A percentile compares a stretch with the other conserved stretches of the same genome.
Evolutionary conservation across 768 basidiomycete species (phyloP).

Genomic region (Boletus rubroflammeus): DNA sequence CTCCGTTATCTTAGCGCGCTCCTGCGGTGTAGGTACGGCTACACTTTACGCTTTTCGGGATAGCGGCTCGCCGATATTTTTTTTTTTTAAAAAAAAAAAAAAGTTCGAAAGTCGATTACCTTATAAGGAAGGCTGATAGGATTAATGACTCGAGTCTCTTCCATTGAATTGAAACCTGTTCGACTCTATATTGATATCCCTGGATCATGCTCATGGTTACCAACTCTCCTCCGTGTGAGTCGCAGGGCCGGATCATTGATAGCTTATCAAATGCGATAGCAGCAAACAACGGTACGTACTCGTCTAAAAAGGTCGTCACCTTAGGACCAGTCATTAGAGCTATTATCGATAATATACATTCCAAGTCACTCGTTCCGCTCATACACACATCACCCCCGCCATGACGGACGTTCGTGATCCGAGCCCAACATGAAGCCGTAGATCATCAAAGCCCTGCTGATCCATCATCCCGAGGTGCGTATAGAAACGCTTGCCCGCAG

Average conservation of each 20-base stretch:
- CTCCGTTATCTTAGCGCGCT: too few species aligned
- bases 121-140: too few species aligned
- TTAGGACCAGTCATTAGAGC: neutral
- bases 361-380: neutral
- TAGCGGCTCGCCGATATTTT: too few species aligned
- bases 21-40: too few species aligned
- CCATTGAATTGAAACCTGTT: too few species aligned
- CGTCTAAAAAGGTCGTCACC: neutral
- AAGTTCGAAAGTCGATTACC: too few species aligned
- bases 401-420: conserved; percentile 22
- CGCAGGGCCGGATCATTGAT: neutral
- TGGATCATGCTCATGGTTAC: neutral
- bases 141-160: neutral
- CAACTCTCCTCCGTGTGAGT: neutral
- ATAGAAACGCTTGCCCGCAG: conserved; percentile 27
- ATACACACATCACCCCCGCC: conserved; percentile 26
- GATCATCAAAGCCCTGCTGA: conserved; percentile 10
- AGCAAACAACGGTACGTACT: neutral
- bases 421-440: conserved; percentile 12
- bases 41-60: too few species aligned
- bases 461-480: conserved; percentile 29
- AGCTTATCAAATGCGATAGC: neutral
- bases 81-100: too few species aligned
- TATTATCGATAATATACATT: neutral
- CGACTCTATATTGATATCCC: neutral